These are phyloP conservation scores for Pseudogymnoascus sp. DNA, from an alignment of 2,329 filamentous ascomycete genomes.

Conservation along the genomic window DNA sequence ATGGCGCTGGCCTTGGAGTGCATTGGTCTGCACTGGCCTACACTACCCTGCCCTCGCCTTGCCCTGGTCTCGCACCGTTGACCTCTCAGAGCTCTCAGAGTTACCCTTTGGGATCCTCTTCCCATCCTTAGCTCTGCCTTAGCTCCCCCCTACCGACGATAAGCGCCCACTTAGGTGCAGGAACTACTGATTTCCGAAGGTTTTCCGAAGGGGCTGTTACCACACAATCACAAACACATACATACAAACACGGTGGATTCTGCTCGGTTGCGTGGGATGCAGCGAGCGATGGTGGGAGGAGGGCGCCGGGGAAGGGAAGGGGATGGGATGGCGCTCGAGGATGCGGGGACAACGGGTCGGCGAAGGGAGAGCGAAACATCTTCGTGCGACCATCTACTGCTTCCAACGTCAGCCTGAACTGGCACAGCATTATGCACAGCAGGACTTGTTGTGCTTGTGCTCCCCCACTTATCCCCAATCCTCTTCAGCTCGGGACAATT, in stretches of 20 bases:
- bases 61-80: neutral
- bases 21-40: neutral
- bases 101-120: neutral
- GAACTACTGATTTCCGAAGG: neutral
- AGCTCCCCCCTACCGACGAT: neutral
- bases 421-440: neutral
- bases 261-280: neutral
- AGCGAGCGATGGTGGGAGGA: neutral
- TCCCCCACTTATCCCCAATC: neutral
- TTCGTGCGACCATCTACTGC: neutral
- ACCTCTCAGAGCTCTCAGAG: neutral
- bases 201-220: neutral
- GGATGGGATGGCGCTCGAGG: neutral
- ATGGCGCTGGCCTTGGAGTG: neutral
- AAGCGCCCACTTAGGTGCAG: constrained; percentile 5
- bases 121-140: neutral
- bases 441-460: neutral
- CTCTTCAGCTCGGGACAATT: neutral
- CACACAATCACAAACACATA: neutral
- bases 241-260: neutral
- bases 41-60: neutral
- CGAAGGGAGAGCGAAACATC: neutral
- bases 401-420: neutral
- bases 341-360: neutral
- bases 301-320: neutral